Percentiles rank a stretch among this genome's conserved stretches.
These are phyloP conservation scores for Arabidopsis thaliana DNA, from an alignment of 345 rosid species.

Conservation along the genomic window TAIR10.1 NC_003070.9:9271001-9271500, in stretches of 20 bases:
- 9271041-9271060: slow-evolving; percentile 44
- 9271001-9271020: slow-evolving; percentile 27
- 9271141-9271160: slow-evolving; percentile 42
- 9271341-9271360: slow-evolving; percentile 89
- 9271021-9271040: slow-evolving; percentile 27
- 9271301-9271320: slow-evolving; percentile 40
- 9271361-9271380: slow-evolving; percentile 85
- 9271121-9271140: slow-evolving; percentile 25
- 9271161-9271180: slow-evolving; percentile 40
- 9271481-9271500: background rate
- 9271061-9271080: slow-evolving; percentile 37
- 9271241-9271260: slow-evolving; percentile 48
- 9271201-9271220: slow-evolving; percentile 30
- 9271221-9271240: slow-evolving; percentile 34
- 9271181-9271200: slow-evolving; percentile 5
- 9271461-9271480: background rate
- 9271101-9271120: slow-evolving; percentile 47
- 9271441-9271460: background rate
- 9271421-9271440: slow-evolving; percentile 80
- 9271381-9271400: slow-evolving; percentile 99
- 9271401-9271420: slow-evolving; percentile 89
- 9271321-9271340: slow-evolving; percentile 97
- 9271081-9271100: slow-evolving; percentile 49
- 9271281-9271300: slow-evolving; percentile 76
- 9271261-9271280: slow-evolving; percentile 49